Conservation (phyloP, 192 early-diverging fungal species). For the Rhizophagus prolifer region DNA sequence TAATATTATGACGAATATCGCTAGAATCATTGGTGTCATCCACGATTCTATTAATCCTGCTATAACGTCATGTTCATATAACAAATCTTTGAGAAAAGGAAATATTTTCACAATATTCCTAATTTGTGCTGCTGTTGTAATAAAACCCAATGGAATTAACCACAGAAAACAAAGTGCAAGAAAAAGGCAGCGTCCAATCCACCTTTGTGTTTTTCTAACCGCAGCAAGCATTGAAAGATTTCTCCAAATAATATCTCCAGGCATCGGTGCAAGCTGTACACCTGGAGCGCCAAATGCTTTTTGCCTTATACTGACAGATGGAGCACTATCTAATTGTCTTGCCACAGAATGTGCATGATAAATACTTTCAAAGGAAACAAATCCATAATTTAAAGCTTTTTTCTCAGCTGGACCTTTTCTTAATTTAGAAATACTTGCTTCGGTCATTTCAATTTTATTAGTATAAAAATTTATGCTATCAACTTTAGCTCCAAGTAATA, state of each 20-base stretch:
- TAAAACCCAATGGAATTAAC: slow-evolving; percentile 64
- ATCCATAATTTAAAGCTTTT: slow-evolving; percentile 65
- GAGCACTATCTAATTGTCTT: slow-evolving; percentile 34
- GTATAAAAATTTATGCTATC: slow-evolving; percentile 75
- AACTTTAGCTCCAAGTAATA: slow-evolving; percentile 45
- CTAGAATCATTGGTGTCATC: slow-evolving; percentile 66
- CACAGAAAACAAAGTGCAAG: slow-evolving; percentile 60
- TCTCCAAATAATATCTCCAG: slow-evolving; percentile 75
- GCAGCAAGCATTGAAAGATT: slow-evolving; percentile 46
- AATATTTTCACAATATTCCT: slow-evolving; percentile 56
- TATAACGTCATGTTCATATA: slow-evolving; percentile 43
- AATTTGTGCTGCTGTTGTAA: slow-evolving; percentile 62
- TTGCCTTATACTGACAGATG: background rate
- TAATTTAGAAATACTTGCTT: slow-evolving; percentile 50
- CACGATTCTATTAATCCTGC: slow-evolving; percentile 62
- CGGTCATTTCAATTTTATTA: slow-evolving; percentile 56
- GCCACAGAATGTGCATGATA: slow-evolving; percentile 46
- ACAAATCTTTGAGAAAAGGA: slow-evolving; percentile 51
- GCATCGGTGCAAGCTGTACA: slow-evolving; percentile 59
- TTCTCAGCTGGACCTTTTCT: slow-evolving; percentile 47
- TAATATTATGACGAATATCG: slow-evolving; percentile 65
- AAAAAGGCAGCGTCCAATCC: slow-evolving; percentile 49
- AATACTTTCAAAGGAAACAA: slow-evolving; percentile 64
- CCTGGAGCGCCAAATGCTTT: slow-evolving; percentile 28
- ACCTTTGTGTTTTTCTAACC: slow-evolving; percentile 27